These are phyloP conservation scores for Hippophae rhamnoides DNA, from an alignment of 306 rosid genomes.

Conservation along the genomic window DNA sequence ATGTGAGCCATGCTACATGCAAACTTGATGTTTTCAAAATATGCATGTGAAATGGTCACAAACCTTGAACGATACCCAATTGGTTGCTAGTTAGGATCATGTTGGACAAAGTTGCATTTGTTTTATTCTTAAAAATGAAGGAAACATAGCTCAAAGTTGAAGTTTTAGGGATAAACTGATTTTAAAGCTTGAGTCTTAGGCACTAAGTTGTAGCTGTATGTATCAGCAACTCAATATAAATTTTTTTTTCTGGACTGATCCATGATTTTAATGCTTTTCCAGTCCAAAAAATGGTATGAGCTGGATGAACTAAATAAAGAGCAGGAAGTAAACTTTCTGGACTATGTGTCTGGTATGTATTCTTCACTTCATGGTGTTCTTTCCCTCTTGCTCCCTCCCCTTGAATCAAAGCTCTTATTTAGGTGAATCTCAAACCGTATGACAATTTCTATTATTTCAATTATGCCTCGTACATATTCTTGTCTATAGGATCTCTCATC, in stretches of 20 bases:
- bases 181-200: neutral
- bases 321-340: conserved; percentile 64
- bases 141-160: neutral
- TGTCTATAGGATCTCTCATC: neutral
- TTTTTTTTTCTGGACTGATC: conserved; percentile 7
- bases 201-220: neutral
- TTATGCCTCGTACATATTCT: neutral
- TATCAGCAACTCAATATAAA: neutral
- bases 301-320: conserved; percentile 42
- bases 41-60: too few species aligned
- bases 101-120: neutral
- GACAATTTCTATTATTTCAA: neutral
- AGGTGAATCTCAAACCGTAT: neutral
- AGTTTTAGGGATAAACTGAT: neutral
- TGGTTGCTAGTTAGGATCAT: neutral
- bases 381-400: neutral
- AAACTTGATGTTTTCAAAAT: too few species aligned
- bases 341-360: conserved; percentile 51
- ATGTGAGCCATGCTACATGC: too few species aligned
- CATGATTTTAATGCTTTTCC: conserved; percentile 10
- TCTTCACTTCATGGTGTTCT: neutral
- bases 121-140: neutral
- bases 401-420: neutral
- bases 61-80: too few species aligned
- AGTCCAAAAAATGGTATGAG: conserved; percentile 50